Evolutionary conservation across 768 basidiomycete species (phyloP).

Genomic region (Leccinum sublutescens): DNA sequence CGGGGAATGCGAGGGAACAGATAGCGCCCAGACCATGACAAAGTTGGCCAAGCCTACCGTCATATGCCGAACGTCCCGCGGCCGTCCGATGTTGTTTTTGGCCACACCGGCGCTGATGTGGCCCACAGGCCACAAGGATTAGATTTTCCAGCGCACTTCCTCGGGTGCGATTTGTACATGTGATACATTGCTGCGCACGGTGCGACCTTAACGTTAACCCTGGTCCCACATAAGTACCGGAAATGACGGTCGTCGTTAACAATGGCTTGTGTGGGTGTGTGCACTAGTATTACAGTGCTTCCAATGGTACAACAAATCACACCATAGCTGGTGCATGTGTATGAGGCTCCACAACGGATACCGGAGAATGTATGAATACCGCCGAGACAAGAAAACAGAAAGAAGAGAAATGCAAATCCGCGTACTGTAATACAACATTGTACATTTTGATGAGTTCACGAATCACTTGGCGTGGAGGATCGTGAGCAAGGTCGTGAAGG

Average conservation of each 20-base stretch:
- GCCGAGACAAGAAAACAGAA: background rate
- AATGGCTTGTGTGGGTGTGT: background rate
- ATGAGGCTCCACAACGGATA: background rate
- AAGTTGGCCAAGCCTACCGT: no score
- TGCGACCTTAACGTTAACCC: background rate
- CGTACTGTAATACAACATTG: slow-evolving; percentile 10
- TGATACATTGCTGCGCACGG: background rate
- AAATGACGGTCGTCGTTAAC: background rate
- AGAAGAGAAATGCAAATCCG: background rate
- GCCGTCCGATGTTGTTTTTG: background rate
- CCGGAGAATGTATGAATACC: background rate
- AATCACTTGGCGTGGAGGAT: background rate
- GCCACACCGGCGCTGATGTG: background rate
- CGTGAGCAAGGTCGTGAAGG: background rate
- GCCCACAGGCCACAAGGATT: background rate
- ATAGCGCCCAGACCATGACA: background rate
- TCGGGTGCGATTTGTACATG: background rate
- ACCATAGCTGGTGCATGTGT: background rate
- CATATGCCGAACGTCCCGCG: background rate
- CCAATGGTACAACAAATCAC: background rate
- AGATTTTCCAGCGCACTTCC: background rate
- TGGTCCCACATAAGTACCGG: background rate
- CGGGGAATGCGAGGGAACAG: background rate
- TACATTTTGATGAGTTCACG: background rate
- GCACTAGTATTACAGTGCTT: background rate